Evolutionary conservation across 2,329 filamentous ascomycete species (phyloP), one percentile per base, ranked within the genome.

Genomic region (Elsinoe perseae): DNA sequence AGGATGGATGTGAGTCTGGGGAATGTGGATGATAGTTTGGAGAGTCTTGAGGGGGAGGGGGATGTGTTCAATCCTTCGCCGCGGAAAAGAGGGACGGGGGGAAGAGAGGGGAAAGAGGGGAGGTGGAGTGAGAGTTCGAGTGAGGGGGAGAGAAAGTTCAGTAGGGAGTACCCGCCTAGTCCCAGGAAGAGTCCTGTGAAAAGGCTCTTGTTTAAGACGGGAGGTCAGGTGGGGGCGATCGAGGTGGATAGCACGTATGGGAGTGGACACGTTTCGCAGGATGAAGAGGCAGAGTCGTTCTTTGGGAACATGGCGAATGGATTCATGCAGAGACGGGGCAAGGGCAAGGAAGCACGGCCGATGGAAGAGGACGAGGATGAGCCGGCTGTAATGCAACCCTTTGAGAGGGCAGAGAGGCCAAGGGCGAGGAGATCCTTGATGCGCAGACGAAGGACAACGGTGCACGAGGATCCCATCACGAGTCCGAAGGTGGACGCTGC

Each of bases 381-480:
- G 12, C 27, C 27, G 14, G 25, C 40, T 7, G 38, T 28, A 14
- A 21, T 56, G 18, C 53, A 40, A 10, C 53, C 20, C 9, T 44
- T 56, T 14, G 18, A 48, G n/a, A 21, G 40, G 27, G 14, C 18
- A 20, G 53, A 56, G n/a, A 5, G 42, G 9, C 38, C 53, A n/a
- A 8, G 36, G 21, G 30, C 53, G 6, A 56, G 53, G 18, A 21
- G 38, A 32, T 56, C 53, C 2, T 23, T 48, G 3, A 44, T 56
- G 38, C 38, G 53, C 12, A 27, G 53, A 10, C 30, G 53, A 10
- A 27, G 53, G 18, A 56, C 53, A n/a, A 56, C 38, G 12, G 21
- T 56, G 12, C 38, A 56, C n/a, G 53, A 56, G 18, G 53, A 56
- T 18, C 52, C 52, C 14, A 56, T 56, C 40, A 56, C 53, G 9